Evolutionary conservation across 441 rosid genomes (phyloP).

Genomic region (Pelargonium myrrhifolium): DNA sequence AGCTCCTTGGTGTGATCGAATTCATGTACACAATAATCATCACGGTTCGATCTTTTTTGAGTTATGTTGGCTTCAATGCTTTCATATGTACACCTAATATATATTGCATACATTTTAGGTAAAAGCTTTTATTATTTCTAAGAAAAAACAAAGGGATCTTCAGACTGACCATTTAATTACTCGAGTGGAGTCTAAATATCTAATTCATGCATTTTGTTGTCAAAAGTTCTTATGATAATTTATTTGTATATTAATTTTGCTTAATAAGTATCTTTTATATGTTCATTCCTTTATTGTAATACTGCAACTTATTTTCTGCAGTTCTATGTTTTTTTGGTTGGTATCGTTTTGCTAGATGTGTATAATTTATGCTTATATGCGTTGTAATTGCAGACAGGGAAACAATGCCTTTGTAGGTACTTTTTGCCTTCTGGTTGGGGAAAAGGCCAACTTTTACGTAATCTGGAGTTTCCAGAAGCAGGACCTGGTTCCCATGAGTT

Average conservation of each 20-base stretch:
- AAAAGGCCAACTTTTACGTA: slow-evolving; percentile 34
- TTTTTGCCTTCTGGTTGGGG: slow-evolving; percentile 57
- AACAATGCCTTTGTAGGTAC: slow-evolving; percentile 83
- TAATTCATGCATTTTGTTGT: neutral
- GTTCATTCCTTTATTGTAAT: neutral
- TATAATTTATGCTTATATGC: slow-evolving; percentile 13
- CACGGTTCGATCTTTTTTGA: neutral
- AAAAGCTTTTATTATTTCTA: neutral
- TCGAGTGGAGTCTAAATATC: neutral
- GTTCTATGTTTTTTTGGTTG: slow-evolving; percentile 12
- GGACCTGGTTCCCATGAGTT: slow-evolving; percentile 42
- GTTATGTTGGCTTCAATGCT: neutral
- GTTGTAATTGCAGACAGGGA: slow-evolving; percentile 70
- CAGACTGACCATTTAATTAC: neutral
- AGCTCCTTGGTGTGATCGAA: neutral
- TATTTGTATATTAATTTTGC: neutral
- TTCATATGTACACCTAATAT: neutral
- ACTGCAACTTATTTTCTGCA: neutral
- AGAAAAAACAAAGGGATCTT: neutral
- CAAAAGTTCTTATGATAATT: slow-evolving; percentile 2
- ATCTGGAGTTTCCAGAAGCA: slow-evolving; percentile 45
- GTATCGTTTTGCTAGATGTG: slow-evolving; percentile 5
- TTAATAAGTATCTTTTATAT: slow-evolving; percentile 3
- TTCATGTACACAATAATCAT: neutral
- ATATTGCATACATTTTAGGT: neutral